Conservation (phyloP, 768 basidiomycete species). For the Phaffia tasmanica region DNA sequence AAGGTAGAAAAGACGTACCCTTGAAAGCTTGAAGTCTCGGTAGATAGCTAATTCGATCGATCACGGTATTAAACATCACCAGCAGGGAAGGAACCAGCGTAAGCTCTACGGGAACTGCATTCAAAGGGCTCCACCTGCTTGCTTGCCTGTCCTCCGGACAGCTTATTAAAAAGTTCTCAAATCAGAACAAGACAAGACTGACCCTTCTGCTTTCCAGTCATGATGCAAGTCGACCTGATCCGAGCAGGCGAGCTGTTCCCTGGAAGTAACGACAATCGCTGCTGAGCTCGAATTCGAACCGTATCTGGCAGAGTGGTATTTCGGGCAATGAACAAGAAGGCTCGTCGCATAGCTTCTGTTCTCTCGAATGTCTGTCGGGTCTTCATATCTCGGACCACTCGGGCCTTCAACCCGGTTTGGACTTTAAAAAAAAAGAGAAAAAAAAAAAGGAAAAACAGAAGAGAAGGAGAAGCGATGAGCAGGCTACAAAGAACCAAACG, state of each 20-base stretch:
- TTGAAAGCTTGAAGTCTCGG: constrained; percentile 14
- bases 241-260: constrained; percentile 71
- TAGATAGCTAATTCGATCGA: constrained; percentile 2
- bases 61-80: neutral
- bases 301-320: constrained; percentile 79
- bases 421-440: constrained; percentile 5
- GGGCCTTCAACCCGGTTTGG: neutral
- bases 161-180: neutral
- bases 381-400: constrained; percentile 23
- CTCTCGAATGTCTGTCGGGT: constrained; percentile 14
- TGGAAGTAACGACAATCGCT: constrained; percentile 61
- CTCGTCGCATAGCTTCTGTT: constrained; percentile 72
- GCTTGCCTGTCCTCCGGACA: neutral
- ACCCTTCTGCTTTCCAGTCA: constrained; percentile 75
- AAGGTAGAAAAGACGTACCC: constrained; percentile 14
- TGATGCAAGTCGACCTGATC: constrained; percentile 78
- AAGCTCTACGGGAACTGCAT: neutral
- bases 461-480: neutral
- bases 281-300: constrained; percentile 82
- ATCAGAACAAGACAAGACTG: constrained; percentile 25
- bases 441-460: neutral
- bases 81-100: neutral
- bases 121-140: neutral
- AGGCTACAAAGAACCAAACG: neutral
- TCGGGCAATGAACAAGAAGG: constrained; percentile 85